Evolutionary conservation across 1,284 basidiomycete species (phyloP), one percentile per base, ranked within the genome.

Genomic region (Cutaneotrichosporon mucoides): DNA sequence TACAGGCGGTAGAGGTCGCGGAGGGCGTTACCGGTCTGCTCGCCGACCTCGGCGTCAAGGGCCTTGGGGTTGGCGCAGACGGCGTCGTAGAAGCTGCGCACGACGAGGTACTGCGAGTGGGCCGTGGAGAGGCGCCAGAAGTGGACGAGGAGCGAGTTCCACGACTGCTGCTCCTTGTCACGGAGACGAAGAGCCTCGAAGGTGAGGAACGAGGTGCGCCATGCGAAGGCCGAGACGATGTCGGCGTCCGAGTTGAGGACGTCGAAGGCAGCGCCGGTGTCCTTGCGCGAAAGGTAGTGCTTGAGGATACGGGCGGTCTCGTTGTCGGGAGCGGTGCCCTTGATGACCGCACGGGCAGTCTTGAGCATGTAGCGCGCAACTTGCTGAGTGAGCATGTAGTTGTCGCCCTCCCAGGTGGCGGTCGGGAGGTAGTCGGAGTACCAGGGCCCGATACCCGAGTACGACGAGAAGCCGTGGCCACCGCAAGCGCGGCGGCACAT

Each of bases 381-480:
- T 81, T 48, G 81, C 76, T 73, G 83, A 81, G 34, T 79, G 15
- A 84, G 71, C 59, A 83, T 83, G 44, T 79, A 80, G 67, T 83
- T 83, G 74, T 83, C 83, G 38, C 82, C 82, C 65, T 84, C 82
- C 81, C 82, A 83, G 2, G 81, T 82, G 62, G 64, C 79, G 73
- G 83, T 82, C 46, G 81, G 80, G 1, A 80, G 80, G 68, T 81
- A 81, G 68, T 82, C 81, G 44, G 77, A 75, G 71, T 82, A 82
- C 81, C 83, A 82, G 44, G 75, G 70, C 12, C 82, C 80, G 55
- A 84, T 76, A 45, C 80, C 81, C 6, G 81, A 81, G 73, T 84
- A 84, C 9, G 80, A 78, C 41, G 80, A 82, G 72, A 83, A 84
- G 5, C 83, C 83, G 68, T 84, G 83, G 2, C 83, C 83, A 61